These are phyloP conservation scores for Atalantia buxifolia DNA, from an alignment of 345 rosid genomes.

Conservation along the genomic window DNA sequence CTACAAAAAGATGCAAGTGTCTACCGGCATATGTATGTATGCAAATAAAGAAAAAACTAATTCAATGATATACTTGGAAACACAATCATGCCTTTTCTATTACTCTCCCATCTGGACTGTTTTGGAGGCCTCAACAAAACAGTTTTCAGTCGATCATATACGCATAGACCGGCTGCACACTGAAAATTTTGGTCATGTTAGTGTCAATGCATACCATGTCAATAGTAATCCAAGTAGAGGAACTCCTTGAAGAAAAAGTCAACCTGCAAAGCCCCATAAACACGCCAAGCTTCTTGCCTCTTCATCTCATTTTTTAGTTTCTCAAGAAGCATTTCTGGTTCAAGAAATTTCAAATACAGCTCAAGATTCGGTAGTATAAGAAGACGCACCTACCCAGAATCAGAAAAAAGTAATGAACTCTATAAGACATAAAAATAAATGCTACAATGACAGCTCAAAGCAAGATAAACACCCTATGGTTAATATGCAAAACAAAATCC, in stretches of 20 bases:
- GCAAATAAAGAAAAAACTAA: not conserved
- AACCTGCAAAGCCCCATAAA: constrained; percentile 77
- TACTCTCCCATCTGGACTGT: constrained; percentile 46
- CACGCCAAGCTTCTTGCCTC: constrained; percentile 79
- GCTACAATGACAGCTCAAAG: not conserved
- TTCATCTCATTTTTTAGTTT: constrained; percentile 58
- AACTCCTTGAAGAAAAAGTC: constrained; percentile 16
- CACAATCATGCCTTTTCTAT: constrained; percentile 30
- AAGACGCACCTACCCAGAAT: constrained; percentile 60
- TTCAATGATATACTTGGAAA: constrained; percentile 41
- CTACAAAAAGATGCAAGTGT: not conserved
- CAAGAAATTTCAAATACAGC: constrained; percentile 66
- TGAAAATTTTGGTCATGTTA: constrained; percentile 26
- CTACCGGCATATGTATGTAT: not conserved
- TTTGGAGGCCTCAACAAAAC: constrained; percentile 47
- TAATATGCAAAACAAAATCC: not conserved
- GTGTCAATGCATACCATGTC: constrained; percentile 3
- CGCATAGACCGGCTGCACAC: constrained; percentile 75
- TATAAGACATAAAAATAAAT: not conserved
- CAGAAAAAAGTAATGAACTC: constrained; percentile 5
- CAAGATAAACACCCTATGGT: not conserved
- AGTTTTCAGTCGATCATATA: constrained; percentile 65
- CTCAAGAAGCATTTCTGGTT: constrained; percentile 65
- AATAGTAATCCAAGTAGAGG: not conserved
- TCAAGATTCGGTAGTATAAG: constrained; percentile 77